Evolutionary conservation across 371 early-diverging fungal species (phyloP).

Genomic region (Blakeslea trispora): DNA sequence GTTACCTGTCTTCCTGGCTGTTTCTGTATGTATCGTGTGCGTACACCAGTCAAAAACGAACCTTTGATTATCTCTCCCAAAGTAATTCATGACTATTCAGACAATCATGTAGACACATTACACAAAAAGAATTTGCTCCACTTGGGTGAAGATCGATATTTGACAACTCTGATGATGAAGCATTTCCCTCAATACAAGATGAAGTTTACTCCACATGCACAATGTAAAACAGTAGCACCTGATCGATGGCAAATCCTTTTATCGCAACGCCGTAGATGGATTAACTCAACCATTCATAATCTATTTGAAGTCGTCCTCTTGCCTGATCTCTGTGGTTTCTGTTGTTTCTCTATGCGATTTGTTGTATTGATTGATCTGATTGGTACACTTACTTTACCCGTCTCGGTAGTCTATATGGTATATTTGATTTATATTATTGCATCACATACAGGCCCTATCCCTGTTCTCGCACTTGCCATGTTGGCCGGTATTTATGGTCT

Average conservation of each 20-base stretch:
- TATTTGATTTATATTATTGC: slow-evolving; percentile 74
- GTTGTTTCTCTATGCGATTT: slow-evolving; percentile 97
- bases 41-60: slow-evolving; percentile 77
- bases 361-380: slow-evolving; percentile 90
- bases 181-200: slow-evolving; percentile 98
- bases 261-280: slow-evolving; percentile 93
- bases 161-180: slow-evolving; percentile 97
- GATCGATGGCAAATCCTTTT: slow-evolving; percentile 92
- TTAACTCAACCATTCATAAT: slow-evolving; percentile 98
- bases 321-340: slow-evolving; percentile 92
- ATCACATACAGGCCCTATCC: slow-evolving; percentile 51
- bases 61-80: slow-evolving; percentile 92
- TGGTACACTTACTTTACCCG: slow-evolving; percentile 93
- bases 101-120: slow-evolving; percentile 93
- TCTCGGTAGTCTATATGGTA: slow-evolving; percentile 84
- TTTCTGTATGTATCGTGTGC: slow-evolving; percentile 95
- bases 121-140: slow-evolving; percentile 91
- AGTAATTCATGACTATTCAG: slow-evolving; percentile 95
- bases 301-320: slow-evolving; percentile 88
- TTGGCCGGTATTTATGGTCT: slow-evolving; percentile 79
- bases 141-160: slow-evolving; percentile 83
- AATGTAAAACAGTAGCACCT: slow-evolving; percentile 97
- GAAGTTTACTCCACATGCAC: slow-evolving; percentile 95
- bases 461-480: slow-evolving; percentile 60
- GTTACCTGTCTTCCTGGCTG: slow-evolving; percentile 97